A percentile compares a stretch with the other conserved stretches of the same genome.
These are phyloP conservation scores for Thalassiosira sp. DNA, from an alignment of 352 stramenopile species.

Conservation along the genomic window DNA sequence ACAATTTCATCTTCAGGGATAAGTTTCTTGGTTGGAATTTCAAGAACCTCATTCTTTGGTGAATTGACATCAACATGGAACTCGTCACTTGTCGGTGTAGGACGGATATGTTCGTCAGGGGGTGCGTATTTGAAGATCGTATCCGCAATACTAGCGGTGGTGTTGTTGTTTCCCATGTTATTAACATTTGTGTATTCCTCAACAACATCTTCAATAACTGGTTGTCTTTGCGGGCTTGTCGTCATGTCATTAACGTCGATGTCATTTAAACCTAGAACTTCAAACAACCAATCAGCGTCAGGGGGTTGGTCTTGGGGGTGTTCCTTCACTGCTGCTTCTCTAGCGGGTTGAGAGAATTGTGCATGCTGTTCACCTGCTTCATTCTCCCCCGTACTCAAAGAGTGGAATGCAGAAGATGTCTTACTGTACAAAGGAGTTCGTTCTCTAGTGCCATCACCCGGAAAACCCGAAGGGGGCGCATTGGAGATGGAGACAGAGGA, in stretches of 20 bases:
- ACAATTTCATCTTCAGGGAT: slow-evolving; percentile 17
- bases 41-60: neutral
- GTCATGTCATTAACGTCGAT: neutral
- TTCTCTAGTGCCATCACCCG: neutral
- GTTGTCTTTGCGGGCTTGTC: neutral
- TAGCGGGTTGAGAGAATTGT: no score
- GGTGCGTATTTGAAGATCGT: no score
- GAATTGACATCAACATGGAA: neutral
- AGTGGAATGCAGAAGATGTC: neutral
- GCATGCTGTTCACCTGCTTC: no score
- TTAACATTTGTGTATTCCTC: no score
- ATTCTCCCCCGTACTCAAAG: neutral
- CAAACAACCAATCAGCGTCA: slow-evolving; percentile 16
- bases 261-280: slow-evolving; percentile 21
- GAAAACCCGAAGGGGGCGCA: neutral
- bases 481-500: slow-evolving; percentile 1
- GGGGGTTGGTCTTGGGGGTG: neutral
- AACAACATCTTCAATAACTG: neutral
- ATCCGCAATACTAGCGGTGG: no score
- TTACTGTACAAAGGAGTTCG: neutral
- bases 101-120: neutral
- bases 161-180: no score
- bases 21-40: neutral
- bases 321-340: no score
- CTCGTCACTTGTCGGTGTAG: no score